Evolutionary conservation across 371 early-diverging fungal species (phyloP), one percentile per base, ranked within the genome.

Genomic region (Mortierella sp.): DNA sequence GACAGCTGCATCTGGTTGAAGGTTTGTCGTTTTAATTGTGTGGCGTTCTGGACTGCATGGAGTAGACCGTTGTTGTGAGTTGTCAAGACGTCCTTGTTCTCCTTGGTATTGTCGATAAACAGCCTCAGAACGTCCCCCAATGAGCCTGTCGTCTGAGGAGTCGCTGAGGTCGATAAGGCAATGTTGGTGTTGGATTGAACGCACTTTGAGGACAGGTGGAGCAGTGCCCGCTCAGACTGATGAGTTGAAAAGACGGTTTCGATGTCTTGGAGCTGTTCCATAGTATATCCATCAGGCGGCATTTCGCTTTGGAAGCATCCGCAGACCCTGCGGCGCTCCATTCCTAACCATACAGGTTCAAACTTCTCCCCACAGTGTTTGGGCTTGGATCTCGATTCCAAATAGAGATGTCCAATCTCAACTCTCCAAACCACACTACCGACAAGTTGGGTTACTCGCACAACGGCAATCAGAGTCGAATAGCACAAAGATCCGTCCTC

Each of bases 81-180:
- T 53, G 70, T 79, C 64, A 53, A 66, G 16, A 79, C 79, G 2
- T 74, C 79, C 4, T 39, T 19, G n/a, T 79, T 79, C 68, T 79
- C 79, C 4, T 3, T 26, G 1, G 61, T 26, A 37, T 74, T 79
- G 7, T 22, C 41, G 26, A 79, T 3, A 39, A 79, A 74, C 9
- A 29, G 26, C 11, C 52, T 19, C 65, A 71, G 16, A 11, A 71
- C 10, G 5, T 13, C 13, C 1, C 44, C 71, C 2, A 71, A 44
- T 10, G 4, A 11, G 10, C 44, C n/a, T 8, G 29, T 9, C 16
- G 39, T 16, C n/a, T 44, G 45, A 44, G 19, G 39, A n/a, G 26
- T 11, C 10, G 41, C 26, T 26, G 41, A 26, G 26, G 66, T 14
- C 24, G 48, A 66, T 14, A 47, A 45, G 26, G 34, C 14, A 31